These are phyloP conservation scores for Pycnococcus provasolii DNA, from an alignment of 139 green algal species.

Conservation along the genomic window DNA sequence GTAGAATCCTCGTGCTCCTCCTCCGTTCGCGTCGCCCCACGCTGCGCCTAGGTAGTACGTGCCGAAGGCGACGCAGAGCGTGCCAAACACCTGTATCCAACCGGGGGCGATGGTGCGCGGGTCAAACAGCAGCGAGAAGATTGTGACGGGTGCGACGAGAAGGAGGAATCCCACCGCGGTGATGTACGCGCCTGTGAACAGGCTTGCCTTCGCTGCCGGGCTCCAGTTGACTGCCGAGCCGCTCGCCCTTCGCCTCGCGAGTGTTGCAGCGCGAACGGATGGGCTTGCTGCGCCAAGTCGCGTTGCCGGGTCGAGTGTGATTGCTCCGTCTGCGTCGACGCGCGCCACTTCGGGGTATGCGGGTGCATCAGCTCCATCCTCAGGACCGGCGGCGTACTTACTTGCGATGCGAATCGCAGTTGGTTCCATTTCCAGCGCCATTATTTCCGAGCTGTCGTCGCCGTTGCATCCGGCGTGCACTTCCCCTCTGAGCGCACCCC, in stretches of 20 bases:
- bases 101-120: conserved; percentile 13
- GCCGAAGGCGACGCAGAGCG: conserved; percentile 23
- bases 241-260: neutral
- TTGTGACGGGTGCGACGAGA: conserved; percentile 4
- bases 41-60: conserved; percentile 26
- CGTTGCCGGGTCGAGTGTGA: neutral
- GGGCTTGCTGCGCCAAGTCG: neutral
- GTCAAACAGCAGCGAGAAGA: conserved; percentile 33
- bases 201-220: conserved; percentile 1
- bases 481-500: conserved; percentile 34
- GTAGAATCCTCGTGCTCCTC: conserved; percentile 19
- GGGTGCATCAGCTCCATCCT: neutral
- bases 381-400: neutral
- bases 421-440: conserved; percentile 36
- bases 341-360: conserved; percentile 12
- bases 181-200: conserved; percentile 30
- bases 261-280: neutral
- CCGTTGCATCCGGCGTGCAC: conserved; percentile 32
- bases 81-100: conserved; percentile 33
- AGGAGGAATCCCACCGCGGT: neutral
- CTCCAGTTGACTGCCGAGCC: neutral
- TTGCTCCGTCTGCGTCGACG: neutral
- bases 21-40: conserved; percentile 14
- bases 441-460: conserved; percentile 17
- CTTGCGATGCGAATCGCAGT: conserved; percentile 26